Percentiles rank a stretch among this genome's conserved stretches.
These are phyloP conservation scores for Micractinium conductrix DNA, from an alignment of 139 green algal genomes.

Conservation along the genomic window DNA sequence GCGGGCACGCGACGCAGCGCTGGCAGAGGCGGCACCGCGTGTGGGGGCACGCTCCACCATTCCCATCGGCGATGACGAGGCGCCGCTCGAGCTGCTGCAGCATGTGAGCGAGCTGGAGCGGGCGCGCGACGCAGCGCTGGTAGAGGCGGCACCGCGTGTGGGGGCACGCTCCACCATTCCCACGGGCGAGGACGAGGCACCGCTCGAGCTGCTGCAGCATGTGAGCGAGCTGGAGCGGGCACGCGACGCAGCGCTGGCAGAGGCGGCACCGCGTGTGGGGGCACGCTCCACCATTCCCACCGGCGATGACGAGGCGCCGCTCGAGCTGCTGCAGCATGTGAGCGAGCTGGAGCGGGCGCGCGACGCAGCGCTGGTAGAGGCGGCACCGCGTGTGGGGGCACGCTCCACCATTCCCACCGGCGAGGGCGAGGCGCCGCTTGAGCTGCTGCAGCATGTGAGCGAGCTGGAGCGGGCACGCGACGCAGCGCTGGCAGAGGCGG, in stretches of 20 bases:
- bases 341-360: constrained; percentile 19
- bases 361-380: constrained; percentile 7
- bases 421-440: neutral
- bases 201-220: neutral
- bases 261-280: neutral
- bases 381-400: neutral
- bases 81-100: too few species aligned
- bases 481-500: constrained; percentile 11
- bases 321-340: neutral
- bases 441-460: neutral
- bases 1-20: constrained; percentile 9
- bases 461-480: constrained; percentile 26
- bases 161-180: too few species aligned
- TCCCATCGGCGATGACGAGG: neutral
- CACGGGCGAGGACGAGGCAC: too few species aligned
- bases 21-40: neutral
- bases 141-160: neutral
- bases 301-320: neutral
- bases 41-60: neutral
- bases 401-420: neutral
- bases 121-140: neutral
- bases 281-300: neutral
- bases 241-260: constrained; percentile 4
- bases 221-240: constrained; percentile 25
- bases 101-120: constrained; percentile 19